Conservation (phyloP, 768 basidiomycete species). For the Amanita pseudoporphyria region DNA sequence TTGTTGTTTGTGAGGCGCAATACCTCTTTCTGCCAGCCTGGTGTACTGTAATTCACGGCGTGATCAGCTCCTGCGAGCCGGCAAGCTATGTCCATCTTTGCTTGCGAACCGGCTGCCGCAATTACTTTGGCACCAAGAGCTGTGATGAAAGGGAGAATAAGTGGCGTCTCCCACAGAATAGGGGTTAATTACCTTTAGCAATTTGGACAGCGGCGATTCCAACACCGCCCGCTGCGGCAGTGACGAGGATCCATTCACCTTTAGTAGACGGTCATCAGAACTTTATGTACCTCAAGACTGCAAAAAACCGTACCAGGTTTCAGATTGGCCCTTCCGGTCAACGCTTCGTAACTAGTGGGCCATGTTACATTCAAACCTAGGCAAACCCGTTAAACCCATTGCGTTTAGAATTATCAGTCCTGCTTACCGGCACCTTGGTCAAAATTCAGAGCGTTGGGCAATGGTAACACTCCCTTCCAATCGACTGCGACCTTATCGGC, state of each 20-base stretch:
- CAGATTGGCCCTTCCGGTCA: conserved; percentile 76
- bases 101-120: conserved; percentile 74
- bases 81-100: conserved; percentile 74
- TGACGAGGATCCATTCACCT: conserved; percentile 91
- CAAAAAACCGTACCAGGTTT: conserved; percentile 47
- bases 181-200: conserved; percentile 59
- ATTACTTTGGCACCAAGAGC: conserved; percentile 91
- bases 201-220: conserved; percentile 89
- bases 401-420: neutral
- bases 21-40: conserved; percentile 87
- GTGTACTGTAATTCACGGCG: conserved; percentile 66
- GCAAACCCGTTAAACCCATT: neutral
- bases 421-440: conserved; percentile 76
- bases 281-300: neutral
- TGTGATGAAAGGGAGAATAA: conserved; percentile 17
- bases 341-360: conserved; percentile 89
- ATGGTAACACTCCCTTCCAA: conserved; percentile 40
- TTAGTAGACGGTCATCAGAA: neutral
- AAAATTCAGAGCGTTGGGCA: conserved; percentile 70
- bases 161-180: neutral
- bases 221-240: conserved; percentile 94
- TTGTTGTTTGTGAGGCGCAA: conserved; percentile 71
- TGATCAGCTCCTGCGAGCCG: conserved; percentile 76
- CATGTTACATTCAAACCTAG: conserved; percentile 78
- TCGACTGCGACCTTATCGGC: conserved; percentile 64